Base-by-base conservation (phyloP, 805 yeast species). In the Yamadazyma laniorum region DNA sequence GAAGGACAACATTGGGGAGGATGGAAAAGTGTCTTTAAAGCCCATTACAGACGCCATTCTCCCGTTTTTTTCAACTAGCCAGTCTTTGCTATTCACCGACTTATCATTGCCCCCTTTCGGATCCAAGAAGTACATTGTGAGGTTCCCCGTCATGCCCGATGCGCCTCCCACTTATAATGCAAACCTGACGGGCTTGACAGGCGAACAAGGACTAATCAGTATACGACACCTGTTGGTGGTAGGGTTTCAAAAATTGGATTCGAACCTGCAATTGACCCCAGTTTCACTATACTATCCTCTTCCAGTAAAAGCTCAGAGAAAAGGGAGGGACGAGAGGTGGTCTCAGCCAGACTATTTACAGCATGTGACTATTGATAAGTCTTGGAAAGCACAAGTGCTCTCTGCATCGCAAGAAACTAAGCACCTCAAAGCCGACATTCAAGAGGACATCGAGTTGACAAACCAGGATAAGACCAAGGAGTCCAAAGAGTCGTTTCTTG, bases 81-180 rank as follows among this genome's bases (percentile, higher is more conserved):
- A 68, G 37, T 51, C 57, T 12, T 56, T 68, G 22, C 39, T 67
- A n/a, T 68, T 68, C 39, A 49, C 66, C 8, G 62, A 67, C 39
- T 39, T 61, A 3, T 28, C 34, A 2, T 42, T 66, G 6, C 39
- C 38, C 6, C 53, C 55, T 13, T 42, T 43, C 2, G 42, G 51
- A 1, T 23, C 47, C 1, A 51, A 50, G 33, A 25, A 44, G 3
- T 61, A 53, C 44, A 45, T 37, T 13, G 35, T 67, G 6, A 52
- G 44, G 29, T 49, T 64, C 38, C 60, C 58, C 1, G 46, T 45
- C 16, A 39, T 55, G 3, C 35, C 42, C n/a, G 45, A 47, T 12
- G 45, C 59, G 22, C 72, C 74, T 6, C 74, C 74, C 0, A 56
- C 65, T 11, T 68, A 68, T 48, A 68, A 68, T 44, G 47, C 66